These are phyloP conservation scores for Yamadazyma aaseri DNA, from an alignment of 1,139 yeast species.

Conservation along the genomic window DNA sequence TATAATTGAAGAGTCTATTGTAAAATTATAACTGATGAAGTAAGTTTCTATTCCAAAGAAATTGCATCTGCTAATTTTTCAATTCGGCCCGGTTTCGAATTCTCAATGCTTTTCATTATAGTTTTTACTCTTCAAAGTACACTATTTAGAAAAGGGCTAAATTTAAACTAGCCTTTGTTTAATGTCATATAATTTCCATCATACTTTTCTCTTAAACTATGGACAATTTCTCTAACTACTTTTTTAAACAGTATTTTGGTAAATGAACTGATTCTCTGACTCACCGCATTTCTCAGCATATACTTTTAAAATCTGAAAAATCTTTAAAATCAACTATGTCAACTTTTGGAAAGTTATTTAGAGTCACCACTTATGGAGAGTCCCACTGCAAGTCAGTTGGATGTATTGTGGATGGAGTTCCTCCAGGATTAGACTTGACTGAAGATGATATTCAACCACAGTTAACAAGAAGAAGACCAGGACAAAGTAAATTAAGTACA, in stretches of 20 bases:
- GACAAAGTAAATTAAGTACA: conserved; percentile 87
- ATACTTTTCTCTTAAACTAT: too few species aligned
- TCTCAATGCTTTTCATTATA: background rate
- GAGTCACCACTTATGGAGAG: conserved; percentile 95
- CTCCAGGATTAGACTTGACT: conserved; percentile 84
- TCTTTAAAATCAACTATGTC: conserved; percentile 29
- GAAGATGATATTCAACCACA: conserved; percentile 95
- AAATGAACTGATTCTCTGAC: too few species aligned
- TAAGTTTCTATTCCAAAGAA: too few species aligned
- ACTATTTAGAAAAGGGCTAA: too few species aligned
- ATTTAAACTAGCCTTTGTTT: too few species aligned
- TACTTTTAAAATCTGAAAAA: background rate
- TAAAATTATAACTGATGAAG: too few species aligned
- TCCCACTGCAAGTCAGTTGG: conserved; percentile 99
- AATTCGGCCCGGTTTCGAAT: background rate
- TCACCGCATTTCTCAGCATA: conserved; percentile 3
- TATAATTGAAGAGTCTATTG: too few species aligned
- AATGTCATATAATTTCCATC: too few species aligned
- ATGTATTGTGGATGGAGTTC: conserved; percentile 97
- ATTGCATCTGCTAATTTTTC: too few species aligned
- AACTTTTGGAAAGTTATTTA: conserved; percentile 43
- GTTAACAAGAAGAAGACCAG: conserved; percentile 94
- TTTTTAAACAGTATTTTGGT: too few species aligned
- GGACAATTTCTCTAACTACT: too few species aligned
- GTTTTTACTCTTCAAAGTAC: too few species aligned